phyloP scores from a whole-genome alignment of 345 rosid genomes.

The Lenwebbia sp. region DNA sequence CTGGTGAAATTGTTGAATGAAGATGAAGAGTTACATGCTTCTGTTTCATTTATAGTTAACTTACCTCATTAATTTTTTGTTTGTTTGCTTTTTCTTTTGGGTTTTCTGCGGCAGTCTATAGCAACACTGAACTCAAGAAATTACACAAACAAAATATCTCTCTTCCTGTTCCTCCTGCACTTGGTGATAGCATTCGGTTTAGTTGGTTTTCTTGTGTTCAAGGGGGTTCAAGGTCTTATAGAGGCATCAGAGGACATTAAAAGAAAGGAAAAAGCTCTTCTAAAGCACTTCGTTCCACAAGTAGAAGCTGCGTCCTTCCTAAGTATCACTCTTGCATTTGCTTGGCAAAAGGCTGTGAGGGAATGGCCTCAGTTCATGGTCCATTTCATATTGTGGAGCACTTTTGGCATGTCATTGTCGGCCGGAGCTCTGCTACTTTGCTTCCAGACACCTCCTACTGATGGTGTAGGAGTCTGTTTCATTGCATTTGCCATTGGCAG shows the following conservation, averaged over 20 bases:
- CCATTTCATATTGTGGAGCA: constrained; percentile 80
- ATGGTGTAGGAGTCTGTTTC: constrained; percentile 72
- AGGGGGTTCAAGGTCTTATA: constrained; percentile 73
- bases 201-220: constrained; percentile 75
- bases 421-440: constrained; percentile 91
- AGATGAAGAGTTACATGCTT: background rate
- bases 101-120: constrained; percentile 33
- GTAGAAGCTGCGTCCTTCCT: constrained; percentile 74
- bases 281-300: constrained; percentile 65
- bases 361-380: constrained; percentile 77
- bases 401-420: constrained; percentile 54
- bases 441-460: constrained; percentile 79
- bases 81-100: background rate
- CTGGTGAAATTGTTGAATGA: background rate
- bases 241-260: constrained; percentile 37
- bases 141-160: constrained; percentile 70
- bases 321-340: constrained; percentile 76
- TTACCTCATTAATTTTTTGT: background rate
- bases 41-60: background rate
- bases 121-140: constrained; percentile 66
- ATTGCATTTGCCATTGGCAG: constrained; percentile 72
- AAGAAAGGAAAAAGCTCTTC: constrained; percentile 43
- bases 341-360: constrained; percentile 79
- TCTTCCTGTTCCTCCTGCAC: constrained; percentile 64
- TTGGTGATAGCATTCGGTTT: constrained; percentile 50